Evolutionary conservation across 768 basidiomycete species (phyloP), one percentile per base, ranked within the genome.

Genomic region (Leccinum olivaceopallidum): DNA sequence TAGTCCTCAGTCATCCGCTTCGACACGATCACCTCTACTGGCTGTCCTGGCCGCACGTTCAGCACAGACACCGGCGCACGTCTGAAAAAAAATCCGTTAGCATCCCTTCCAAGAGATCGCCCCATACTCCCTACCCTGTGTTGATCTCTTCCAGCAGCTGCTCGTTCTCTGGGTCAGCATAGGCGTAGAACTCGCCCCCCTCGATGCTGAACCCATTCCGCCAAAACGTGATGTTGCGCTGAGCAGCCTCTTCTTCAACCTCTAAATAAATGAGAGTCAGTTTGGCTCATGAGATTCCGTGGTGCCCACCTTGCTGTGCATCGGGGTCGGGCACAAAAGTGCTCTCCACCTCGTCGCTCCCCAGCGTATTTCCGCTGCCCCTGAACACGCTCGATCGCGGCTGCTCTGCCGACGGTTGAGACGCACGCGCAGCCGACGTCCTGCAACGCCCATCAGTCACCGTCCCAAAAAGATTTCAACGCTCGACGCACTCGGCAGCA

Each of bases 221-320:
- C 96, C 96, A 98, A 76, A 98, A 92, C 0, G 89, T 95, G 48
- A 98, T 77, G 58, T 84, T 81, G 9, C 96, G 86, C 53, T 87
- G 83, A 0, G 80, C 88, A 4, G 83, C 80, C 55, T 86, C 83
- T 59, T 82, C 81, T 60, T 81, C 79, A 6, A 74, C 74, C 24
- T 57, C 62, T 63, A n/a, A 10, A 26, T 6, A 22, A 6, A 22
- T 22, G 26, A 5, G 24, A 26, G 9, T 22, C 22, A 16, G 24
- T 9, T 14, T 12, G 10, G 16, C 16, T 20, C 49, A 6, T 18
- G 8, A 48, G 47, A 48, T 2, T 13, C 8, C 47, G n/a, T 22
- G 9, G n/a, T 22, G 12, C 12, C 60, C 18, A 73, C 73, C 69
- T 58, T 50, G 66, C 28, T 73, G 71, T 4, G 79, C 83, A 65